Conservation (phyloP, 2,329 filamentous ascomycete genomes). For the Ophiostoma novo-ulmi region DNA sequence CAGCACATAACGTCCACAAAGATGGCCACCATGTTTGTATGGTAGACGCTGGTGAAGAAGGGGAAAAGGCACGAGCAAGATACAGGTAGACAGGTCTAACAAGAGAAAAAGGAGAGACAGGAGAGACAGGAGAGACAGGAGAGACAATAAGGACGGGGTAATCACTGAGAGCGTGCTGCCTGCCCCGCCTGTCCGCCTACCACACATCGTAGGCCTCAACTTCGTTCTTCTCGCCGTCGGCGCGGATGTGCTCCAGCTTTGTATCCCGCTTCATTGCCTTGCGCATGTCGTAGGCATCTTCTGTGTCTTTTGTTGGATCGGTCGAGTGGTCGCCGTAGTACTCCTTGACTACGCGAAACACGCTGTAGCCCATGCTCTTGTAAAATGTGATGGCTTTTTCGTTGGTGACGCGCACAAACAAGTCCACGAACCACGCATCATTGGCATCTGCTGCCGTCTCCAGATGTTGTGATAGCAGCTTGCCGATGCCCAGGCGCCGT, state of each 20-base stretch:
- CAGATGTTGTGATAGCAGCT: conserved; percentile 72
- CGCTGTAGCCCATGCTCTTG: conserved; percentile 82
- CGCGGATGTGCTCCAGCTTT: conserved; percentile 67
- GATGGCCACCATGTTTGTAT: background rate
- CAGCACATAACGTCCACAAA: background rate
- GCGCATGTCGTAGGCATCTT: conserved; percentile 96
- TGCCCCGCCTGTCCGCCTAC: conserved; percentile 40
- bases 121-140: background rate
- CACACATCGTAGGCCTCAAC: conserved; percentile 85
- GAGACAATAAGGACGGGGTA: background rate
- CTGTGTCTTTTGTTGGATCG: conserved; percentile 57
- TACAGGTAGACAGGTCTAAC: too few relatives aligned
- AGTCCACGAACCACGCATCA: conserved; percentile 88
- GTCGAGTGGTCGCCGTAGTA: conserved; percentile 86
- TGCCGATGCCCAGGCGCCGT: conserved; percentile 80
- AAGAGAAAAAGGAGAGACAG: background rate
- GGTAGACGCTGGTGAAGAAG: background rate
- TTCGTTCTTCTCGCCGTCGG: conserved; percentile 71
- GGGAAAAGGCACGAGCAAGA: background rate
- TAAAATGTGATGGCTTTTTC: conserved; percentile 83
- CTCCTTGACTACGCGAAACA: conserved; percentile 80
- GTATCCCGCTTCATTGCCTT: conserved; percentile 81
- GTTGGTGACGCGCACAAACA: conserved; percentile 90
- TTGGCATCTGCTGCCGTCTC: conserved; percentile 77
- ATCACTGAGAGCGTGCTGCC: background rate